A percentile compares a stretch with the other conserved stretches of the same genome.
Conservation (phyloP, 2,329 filamentous ascomycete species). For the Knufia fluminis region DNA sequence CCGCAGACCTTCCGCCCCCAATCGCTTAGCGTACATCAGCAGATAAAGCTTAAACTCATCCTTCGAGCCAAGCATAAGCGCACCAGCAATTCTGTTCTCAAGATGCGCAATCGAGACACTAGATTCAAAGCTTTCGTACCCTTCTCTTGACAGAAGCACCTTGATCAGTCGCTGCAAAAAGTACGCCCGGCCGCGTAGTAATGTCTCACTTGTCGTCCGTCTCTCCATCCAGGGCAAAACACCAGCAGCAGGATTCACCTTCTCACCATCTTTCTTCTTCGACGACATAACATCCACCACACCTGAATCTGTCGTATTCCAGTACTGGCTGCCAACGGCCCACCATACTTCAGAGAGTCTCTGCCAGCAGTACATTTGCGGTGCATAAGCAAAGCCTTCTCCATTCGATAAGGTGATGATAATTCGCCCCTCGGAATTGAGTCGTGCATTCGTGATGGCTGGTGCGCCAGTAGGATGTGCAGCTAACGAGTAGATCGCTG, state of each 20-base stretch:
- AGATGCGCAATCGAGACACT: conserved; percentile 87
- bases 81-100: conserved; percentile 87
- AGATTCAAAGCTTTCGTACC: conserved; percentile 85
- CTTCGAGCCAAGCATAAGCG: conserved; percentile 70
- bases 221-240: conserved; percentile 89
- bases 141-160: conserved; percentile 73
- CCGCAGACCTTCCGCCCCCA: conserved; percentile 79
- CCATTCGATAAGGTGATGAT: conserved; percentile 90
- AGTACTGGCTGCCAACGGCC: conserved; percentile 96
- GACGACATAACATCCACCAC: conserved; percentile 62
- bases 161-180: conserved; percentile 88
- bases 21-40: conserved; percentile 95
- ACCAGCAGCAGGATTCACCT: conserved; percentile 66
- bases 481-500: conserved; percentile 69
- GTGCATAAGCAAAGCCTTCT: conserved; percentile 84
- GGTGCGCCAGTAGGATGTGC: conserved; percentile 70
- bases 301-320: conserved; percentile 93
- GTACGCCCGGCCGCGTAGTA: conserved; percentile 85
- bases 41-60: conserved; percentile 92
- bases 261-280: conserved; percentile 45
- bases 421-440: conserved; percentile 79
- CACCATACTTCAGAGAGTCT: conserved; percentile 95
- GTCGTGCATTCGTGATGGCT: conserved; percentile 77
- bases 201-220: conserved; percentile 85
- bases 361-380: conserved; percentile 83